Evolutionary conservation across 306 rosid genomes (phyloP).

Genomic region (Dicorynia guianensis): DNA sequence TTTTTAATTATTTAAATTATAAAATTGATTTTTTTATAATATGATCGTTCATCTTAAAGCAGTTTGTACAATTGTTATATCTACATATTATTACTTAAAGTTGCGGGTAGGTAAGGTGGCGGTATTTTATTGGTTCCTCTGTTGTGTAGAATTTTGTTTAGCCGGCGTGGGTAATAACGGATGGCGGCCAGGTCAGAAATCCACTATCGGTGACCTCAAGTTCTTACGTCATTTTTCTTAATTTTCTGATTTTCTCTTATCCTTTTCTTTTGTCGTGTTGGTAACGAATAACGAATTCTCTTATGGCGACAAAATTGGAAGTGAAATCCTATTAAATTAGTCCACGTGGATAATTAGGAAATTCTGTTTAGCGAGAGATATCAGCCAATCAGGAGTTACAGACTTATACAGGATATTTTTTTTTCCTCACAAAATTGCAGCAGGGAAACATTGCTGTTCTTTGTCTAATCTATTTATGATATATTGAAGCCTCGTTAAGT

Average conservation of each 20-base stretch:
- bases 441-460: too few species aligned
- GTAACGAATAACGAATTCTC: background rate
- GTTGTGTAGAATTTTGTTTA: background rate
- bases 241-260: background rate
- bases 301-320: background rate
- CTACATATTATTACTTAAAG: too few species aligned
- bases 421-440: too few species aligned
- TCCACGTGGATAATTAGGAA: background rate
- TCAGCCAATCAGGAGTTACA: too few species aligned
- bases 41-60: too few species aligned
- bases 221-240: background rate
- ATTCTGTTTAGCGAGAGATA: background rate
- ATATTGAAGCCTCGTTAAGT: too few species aligned
- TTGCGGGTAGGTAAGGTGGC: constrained; percentile 24
- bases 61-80: too few species aligned
- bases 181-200: constrained; percentile 58
- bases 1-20: too few species aligned
- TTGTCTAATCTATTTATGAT: too few species aligned
- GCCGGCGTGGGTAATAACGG: constrained; percentile 30
- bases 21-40: too few species aligned
- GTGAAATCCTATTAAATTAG: background rate
- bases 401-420: too few species aligned
- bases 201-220: constrained; percentile 22
- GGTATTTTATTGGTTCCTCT: background rate
- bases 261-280: background rate